phyloP scores from a whole-genome alignment of 148 eudicot species.

The Diospyros lotus region DNA sequence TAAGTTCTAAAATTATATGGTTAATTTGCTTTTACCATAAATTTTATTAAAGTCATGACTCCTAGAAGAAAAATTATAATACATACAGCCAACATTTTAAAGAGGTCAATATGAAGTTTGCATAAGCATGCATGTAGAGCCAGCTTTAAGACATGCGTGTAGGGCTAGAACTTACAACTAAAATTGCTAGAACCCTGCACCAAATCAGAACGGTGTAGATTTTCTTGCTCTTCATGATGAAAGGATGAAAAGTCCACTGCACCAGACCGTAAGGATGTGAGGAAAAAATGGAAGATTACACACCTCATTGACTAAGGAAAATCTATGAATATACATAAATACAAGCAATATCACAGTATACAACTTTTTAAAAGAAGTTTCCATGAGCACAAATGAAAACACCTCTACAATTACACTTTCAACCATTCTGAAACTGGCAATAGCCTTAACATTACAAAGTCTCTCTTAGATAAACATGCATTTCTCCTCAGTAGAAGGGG shows the following conservation, averaged over 20 bases:
- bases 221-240: constrained; percentile 84
- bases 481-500: no score
- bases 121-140: background rate
- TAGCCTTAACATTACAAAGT: background rate
- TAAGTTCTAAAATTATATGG: background rate
- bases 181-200: constrained; percentile 96
- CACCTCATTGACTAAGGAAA: background rate
- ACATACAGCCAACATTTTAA: background rate
- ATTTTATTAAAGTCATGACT: background rate
- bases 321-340: background rate
- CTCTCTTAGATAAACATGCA: background rate
- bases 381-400: background rate
- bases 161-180: constrained; percentile 57
- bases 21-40: background rate
- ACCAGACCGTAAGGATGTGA: constrained; percentile 19
- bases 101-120: background rate
- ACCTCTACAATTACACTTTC: background rate
- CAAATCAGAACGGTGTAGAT: constrained; percentile 94
- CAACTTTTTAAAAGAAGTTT: background rate
- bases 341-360: background rate
- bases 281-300: constrained; percentile 2
- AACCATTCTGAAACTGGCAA: background rate
- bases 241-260: constrained; percentile 99
- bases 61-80: no score
- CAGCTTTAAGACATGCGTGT: no score